phyloP scores from a whole-genome alignment of 2,329 filamentous ascomycete genomes.

The Emergomyces pasteurianus region DNA sequence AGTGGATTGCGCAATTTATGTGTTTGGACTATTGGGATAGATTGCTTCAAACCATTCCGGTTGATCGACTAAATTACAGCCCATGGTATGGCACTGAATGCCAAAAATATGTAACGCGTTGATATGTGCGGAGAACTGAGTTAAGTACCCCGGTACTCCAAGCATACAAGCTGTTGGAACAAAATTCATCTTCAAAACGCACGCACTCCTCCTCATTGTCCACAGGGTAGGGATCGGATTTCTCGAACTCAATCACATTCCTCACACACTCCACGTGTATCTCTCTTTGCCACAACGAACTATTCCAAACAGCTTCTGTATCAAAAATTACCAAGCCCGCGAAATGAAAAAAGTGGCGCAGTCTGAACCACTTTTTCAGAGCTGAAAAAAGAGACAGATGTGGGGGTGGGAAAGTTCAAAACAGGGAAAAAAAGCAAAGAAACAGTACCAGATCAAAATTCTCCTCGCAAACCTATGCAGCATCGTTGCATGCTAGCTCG shows the following conservation, averaged over 20 bases:
- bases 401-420: neutral
- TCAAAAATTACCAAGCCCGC: neutral
- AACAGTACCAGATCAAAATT: neutral
- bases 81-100: neutral
- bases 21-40: neutral
- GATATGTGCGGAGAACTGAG: neutral
- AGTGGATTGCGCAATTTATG: neutral
- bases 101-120: neutral
- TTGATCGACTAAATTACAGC: too few species aligned
- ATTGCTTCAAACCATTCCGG: neutral
- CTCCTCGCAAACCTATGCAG: too few species aligned
- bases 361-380: neutral
- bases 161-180: neutral
- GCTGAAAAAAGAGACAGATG: neutral
- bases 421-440: neutral
- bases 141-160: neutral
- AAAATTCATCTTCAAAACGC: neutral
- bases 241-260: neutral
- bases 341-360: neutral
- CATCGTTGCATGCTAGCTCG: neutral
- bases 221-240: neutral
- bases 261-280: neutral
- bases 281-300: neutral
- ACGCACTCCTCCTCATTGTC: neutral
- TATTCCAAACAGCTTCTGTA: neutral